Percentiles rank a stretch among this genome's conserved stretches.
phyloP scores from a whole-genome alignment of 441 rosid species.

The Populus trichocarpa region DNA sequence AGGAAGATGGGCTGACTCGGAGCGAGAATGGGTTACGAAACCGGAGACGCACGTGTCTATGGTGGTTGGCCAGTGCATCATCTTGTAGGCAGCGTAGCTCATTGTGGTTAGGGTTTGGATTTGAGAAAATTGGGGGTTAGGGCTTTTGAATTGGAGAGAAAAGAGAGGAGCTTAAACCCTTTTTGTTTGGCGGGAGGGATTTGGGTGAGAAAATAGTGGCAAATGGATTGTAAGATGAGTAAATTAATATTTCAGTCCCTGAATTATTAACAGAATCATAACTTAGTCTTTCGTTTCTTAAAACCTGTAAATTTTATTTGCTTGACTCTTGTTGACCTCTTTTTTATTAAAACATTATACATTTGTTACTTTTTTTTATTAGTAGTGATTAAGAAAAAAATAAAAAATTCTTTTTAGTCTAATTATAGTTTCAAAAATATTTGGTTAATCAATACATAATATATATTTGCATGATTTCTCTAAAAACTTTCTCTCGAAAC shows the following conservation, averaged over 20 bases:
- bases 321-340: too few species aligned
- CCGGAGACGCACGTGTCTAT: conserved; percentile 87
- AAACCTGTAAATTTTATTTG: too few species aligned
- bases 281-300: background rate
- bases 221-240: background rate
- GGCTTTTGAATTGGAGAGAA: conserved; percentile 25
- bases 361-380: too few species aligned
- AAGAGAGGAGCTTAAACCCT: background rate
- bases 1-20: conserved; percentile 42
- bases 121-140: conserved; percentile 16
- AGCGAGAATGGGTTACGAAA: conserved; percentile 69
- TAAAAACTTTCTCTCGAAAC: too few species aligned
- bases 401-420: too few species aligned
- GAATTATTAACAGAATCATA: background rate
- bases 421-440: too few species aligned
- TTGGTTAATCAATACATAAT: too few species aligned
- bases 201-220: background rate
- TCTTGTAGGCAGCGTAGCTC: conserved; percentile 95
- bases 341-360: too few species aligned
- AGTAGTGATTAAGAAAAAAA: too few species aligned
- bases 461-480: too few species aligned
- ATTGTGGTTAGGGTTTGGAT: conserved; percentile 25
- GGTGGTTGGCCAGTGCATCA: conserved; percentile 98
- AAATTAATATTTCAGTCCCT: background rate
- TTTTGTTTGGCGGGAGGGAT: conserved; percentile 6